Evolutionary conservation across 495 filamentous ascomycete species (phyloP), one percentile per base, ranked within the genome.

Genomic region (Parmelia sp.): DNA sequence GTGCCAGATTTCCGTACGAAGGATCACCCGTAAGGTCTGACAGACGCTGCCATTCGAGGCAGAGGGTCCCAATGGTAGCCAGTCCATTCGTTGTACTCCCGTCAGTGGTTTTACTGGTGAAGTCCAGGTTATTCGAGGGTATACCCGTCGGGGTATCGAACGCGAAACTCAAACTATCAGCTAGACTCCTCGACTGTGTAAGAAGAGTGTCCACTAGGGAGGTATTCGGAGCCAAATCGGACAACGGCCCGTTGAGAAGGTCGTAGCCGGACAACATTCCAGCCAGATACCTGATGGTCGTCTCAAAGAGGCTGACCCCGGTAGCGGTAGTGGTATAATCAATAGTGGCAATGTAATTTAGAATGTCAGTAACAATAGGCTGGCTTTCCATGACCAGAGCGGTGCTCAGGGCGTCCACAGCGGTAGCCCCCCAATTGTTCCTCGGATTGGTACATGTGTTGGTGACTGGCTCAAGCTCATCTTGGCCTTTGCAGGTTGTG

Each of bases 391-490:
- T 95, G 14, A 96, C 75, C 45, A 91, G 74, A 0, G 90, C 91
- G 0, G 91, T 96, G 63, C 83, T 88, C 37, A 96, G 76, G 17
- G 90, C 90, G 75, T 96, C 91, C 19, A 94, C 82, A 9, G 90
- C 89, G 47, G 83, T 88, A 49, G 91, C 91, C 15, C 91, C 91
- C 91, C 91, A 96, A 66, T 87, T 87, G 71, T 93, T 94, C 63
- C 91, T 91, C 60, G 55, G 42, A 57, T 73, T 61, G 65, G 57
- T 58, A 31, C 39, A 59, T 21, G 37, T 35, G 31, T 39, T 65
- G 6, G 57, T 62, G 37, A 69, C 57, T 63, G 65, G 67, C 51
- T 53, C 17, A 17, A 68, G 66, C 27, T 63, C 59, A 63, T 61
- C 61, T 31, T 63, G 65, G 31, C 58, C 55, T 17, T 51, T 51